Evolutionary conservation across 305 asterid species (phyloP).

Genomic region (Solanum hybrid): DNA sequence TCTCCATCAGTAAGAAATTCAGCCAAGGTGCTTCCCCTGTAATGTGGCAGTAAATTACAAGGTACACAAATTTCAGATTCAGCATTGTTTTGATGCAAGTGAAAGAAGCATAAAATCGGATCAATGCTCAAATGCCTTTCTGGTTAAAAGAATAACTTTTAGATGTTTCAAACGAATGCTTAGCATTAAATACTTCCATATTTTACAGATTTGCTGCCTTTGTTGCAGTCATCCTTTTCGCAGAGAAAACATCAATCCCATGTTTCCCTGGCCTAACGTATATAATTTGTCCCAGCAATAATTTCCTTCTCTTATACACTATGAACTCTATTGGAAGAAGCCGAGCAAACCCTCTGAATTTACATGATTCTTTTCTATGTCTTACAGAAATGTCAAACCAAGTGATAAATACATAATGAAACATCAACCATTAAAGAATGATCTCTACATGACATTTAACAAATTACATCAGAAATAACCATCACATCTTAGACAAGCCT

Average conservation of each 20-base stretch:
- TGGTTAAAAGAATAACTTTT: neutral
- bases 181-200: neutral
- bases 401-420: neutral
- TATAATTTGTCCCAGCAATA: neutral
- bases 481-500: neutral
- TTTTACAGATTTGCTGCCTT: neutral
- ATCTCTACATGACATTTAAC: neutral
- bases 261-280: neutral
- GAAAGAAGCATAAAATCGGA: neutral
- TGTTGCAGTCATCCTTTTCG: neutral
- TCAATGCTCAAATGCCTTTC: neutral
- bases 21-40: constrained; percentile 49
- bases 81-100: neutral
- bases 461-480: neutral
- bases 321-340: neutral
- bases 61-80: neutral
- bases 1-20: constrained; percentile 46
- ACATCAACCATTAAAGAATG: neutral
- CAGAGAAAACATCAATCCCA: neutral
- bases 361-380: neutral
- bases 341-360: neutral
- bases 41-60: neutral
- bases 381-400: neutral
- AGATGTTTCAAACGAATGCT: neutral
- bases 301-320: neutral